phyloP scores from a whole-genome alignment of 2,329 filamentous ascomycete genomes.

The Phyllosticta ampelicida region DNA sequence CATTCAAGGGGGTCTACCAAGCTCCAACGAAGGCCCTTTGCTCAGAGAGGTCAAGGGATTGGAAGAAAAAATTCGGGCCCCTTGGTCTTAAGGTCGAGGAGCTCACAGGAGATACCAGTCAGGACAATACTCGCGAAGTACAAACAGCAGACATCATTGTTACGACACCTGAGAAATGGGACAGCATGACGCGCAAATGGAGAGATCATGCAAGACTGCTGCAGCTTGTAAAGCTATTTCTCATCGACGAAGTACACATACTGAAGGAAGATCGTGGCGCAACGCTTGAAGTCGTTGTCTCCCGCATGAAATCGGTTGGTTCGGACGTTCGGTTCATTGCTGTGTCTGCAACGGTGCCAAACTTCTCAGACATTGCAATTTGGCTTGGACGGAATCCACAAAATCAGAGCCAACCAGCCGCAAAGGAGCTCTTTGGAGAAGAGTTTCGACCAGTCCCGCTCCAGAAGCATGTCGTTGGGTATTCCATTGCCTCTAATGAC shows the following conservation, averaged over 20 bases:
- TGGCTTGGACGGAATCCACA: constrained; percentile 63
- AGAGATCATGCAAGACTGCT: constrained; percentile 66
- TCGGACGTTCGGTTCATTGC: constrained; percentile 69
- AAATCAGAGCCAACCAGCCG: constrained; percentile 52
- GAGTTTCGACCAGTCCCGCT: constrained; percentile 70
- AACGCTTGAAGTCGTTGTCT: constrained; percentile 73
- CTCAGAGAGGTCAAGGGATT: constrained; percentile 64
- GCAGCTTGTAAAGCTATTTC: constrained; percentile 63
- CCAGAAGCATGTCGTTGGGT: constrained; percentile 67
- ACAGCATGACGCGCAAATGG: constrained; percentile 81
- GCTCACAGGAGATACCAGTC: constrained; percentile 71
- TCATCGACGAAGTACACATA: constrained; percentile 84
- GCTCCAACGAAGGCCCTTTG: constrained; percentile 79
- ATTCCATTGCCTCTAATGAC: constrained; percentile 52
- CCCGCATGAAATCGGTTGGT: constrained; percentile 73
- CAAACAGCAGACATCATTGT: constrained; percentile 71
- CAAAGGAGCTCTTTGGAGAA: constrained; percentile 61
- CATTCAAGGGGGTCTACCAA: constrained; percentile 77
- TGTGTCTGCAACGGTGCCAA: constrained; percentile 73
- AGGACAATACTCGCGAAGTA: constrained; percentile 54
- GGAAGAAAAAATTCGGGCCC: constrained; percentile 61
- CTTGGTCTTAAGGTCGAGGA: constrained; percentile 62
- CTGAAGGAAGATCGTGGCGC: constrained; percentile 70
- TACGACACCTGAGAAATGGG: constrained; percentile 86
- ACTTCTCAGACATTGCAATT: constrained; percentile 65